phyloP scores from a whole-genome alignment of 225 moss, liverwort and hornwort genomes.

The Straminergon stramineum region DNA sequence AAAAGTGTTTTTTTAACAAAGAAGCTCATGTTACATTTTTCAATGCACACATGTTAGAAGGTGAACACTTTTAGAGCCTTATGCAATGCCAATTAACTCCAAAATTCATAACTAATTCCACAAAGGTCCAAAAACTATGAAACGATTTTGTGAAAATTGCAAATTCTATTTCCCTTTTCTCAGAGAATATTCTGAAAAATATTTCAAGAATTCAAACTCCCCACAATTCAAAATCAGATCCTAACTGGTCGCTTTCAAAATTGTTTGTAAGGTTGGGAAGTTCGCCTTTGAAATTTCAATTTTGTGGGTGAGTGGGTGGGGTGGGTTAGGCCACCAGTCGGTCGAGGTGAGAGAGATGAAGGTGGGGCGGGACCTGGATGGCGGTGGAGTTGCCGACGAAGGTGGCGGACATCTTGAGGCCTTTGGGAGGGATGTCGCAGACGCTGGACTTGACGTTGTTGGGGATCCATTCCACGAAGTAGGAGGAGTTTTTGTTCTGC shows the following conservation, averaged over 20 bases:
- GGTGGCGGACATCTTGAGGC: conserved; percentile 44
- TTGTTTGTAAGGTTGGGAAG: neutral
- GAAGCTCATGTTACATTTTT: neutral
- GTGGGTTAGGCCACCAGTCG: too few relatives aligned
- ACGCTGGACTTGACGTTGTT: conserved; percentile 48
- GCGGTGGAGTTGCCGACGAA: conserved; percentile 46
- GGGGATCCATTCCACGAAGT: conserved; percentile 53
- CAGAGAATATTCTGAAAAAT: too few relatives aligned
- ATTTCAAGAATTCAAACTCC: neutral
- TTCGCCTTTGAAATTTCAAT: neutral
- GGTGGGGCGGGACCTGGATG: conserved; percentile 16
- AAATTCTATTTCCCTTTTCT: neutral
- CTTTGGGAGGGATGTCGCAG: conserved; percentile 44
- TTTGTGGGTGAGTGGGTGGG: neutral
- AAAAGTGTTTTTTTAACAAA: neutral
- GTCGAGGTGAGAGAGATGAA: neutral
- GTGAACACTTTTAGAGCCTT: neutral
- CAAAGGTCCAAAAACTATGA: neutral
- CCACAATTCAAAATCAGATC: neutral
- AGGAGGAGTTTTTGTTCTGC: conserved; percentile 49
- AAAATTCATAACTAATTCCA: neutral
- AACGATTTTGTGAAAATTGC: neutral
- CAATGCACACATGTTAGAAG: neutral
- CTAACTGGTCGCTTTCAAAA: neutral
- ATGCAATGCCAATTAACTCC: neutral